phyloP scores from a whole-genome alignment of 495 filamentous ascomycete genomes.

The Penicillium lividum region DNA sequence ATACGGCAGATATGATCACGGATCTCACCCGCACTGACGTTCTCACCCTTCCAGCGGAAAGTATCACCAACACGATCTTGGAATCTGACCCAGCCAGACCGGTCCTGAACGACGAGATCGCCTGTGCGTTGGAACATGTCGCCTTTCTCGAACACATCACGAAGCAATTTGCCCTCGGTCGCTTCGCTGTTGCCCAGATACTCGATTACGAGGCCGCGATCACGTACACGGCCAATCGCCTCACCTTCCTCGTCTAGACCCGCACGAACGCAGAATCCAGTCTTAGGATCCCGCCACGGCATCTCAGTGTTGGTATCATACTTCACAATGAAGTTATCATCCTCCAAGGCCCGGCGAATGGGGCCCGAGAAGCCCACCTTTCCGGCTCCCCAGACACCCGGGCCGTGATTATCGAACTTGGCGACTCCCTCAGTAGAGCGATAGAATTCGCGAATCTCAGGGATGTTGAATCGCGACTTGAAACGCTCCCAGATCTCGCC shows the following conservation, averaged over 20 bases:
- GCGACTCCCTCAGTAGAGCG: conserved; percentile 77
- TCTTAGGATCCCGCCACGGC: conserved; percentile 68
- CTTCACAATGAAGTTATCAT: conserved; percentile 57
- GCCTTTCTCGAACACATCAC: conserved; percentile 75
- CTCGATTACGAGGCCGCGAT: conserved; percentile 67
- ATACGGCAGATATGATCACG: conserved; percentile 51
- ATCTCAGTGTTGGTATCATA: conserved; percentile 72
- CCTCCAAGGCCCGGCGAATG: conserved; percentile 58
- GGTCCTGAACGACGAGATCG: conserved; percentile 73
- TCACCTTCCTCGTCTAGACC: conserved; percentile 71
- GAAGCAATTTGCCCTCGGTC: conserved; percentile 74
- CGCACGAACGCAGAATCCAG: conserved; percentile 68
- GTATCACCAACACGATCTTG: conserved; percentile 92
- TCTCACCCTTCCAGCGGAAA: conserved; percentile 94
- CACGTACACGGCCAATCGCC: conserved; percentile 69
- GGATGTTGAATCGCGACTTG: conserved; percentile 79
- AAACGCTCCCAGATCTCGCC: conserved; percentile 91
- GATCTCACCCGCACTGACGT: conserved; percentile 78
- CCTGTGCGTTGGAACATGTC: conserved; percentile 86
- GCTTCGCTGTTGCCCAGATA: conserved; percentile 78
- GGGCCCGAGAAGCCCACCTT: conserved; percentile 78
- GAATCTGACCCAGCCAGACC: conserved; percentile 74
- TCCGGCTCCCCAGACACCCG: conserved; percentile 72
- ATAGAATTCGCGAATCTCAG: conserved; percentile 86
- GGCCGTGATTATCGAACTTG: conserved; percentile 71